Evolutionary conservation across 2,329 filamentous ascomycete genomes (phyloP), one percentile per base, ranked within the genome.

Genomic region (Arachnomyces sp.): DNA sequence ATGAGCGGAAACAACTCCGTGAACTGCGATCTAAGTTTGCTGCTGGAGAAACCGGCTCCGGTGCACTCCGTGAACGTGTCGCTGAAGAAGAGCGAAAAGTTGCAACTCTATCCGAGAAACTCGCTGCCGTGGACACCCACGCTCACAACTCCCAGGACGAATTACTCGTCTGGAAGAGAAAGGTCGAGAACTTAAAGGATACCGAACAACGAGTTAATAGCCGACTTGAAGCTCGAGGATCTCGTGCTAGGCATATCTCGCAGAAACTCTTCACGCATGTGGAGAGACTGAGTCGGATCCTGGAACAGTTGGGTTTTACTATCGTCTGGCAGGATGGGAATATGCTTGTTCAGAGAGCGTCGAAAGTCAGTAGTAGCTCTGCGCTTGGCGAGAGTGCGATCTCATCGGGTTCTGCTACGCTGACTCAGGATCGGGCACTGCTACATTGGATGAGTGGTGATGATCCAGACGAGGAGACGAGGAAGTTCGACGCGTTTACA

Each of bases 281-380:
- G 46, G 84, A 93, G 50, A 81, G 86, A 16, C 71, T 95, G n/a
- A 76, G 77, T 43, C 79, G 82, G 38, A 77, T 98, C 35, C 71
- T 98, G 1, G 89, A 96, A 56, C 78, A 87, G 20, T 72, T 96
- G 3, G 90, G 90, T 9, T 94, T 92, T 56, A 79, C 82, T 0
- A 75, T 96, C 12, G 78, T 79, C 2, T 79, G 86, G 28, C 79
- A 87, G 46, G 79, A 82, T 31, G 77, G 78, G 15, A 72, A 72
- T 11, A 86, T 94, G 75, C 64, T 75, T 1, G 80, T 95, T 36
- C 84, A 87, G 55, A 84, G 87, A 42, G 73, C 73, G 2, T 77
- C 75, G 1, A 79, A 74, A 52, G 67, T 76, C 38, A 66, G 59
- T 36, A 43, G 44, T 46, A 57, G 56, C 7, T 59, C 56, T 7